A percentile compares a stretch with the other conserved stretches of the same genome.
These are phyloP conservation scores for Chara braunii DNA, from an alignment of 139 green algal genomes.

Conservation along the genomic window DNA sequence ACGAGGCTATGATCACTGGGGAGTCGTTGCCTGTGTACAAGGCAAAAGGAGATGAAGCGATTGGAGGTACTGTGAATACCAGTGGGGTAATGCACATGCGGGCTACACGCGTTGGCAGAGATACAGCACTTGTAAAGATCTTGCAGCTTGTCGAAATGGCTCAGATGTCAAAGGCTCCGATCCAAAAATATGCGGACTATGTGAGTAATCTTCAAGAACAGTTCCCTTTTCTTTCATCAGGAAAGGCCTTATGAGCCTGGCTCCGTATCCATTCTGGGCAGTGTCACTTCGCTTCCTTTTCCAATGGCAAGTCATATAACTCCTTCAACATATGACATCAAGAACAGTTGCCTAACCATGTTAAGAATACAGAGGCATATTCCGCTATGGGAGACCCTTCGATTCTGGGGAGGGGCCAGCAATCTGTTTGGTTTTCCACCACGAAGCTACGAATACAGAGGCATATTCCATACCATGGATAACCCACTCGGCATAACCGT, in stretches of 20 bases:
- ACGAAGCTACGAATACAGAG: no score
- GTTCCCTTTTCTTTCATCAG: neutral
- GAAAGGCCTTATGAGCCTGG: neutral
- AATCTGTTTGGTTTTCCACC: no score
- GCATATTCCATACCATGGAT: no score
- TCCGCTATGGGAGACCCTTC: no score
- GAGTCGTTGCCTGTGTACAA: constrained; percentile 74
- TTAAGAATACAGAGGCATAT: no score
- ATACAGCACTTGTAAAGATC: constrained; percentile 64
- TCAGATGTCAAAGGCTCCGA: constrained; percentile 91
- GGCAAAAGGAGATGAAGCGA: constrained; percentile 53
- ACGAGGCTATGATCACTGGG: constrained; percentile 96
- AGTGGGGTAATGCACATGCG: constrained; percentile 54
- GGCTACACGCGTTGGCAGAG: constrained; percentile 38
- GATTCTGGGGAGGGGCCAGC: no score
- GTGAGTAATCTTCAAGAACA: constrained; percentile 27
- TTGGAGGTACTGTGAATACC: constrained; percentile 87
- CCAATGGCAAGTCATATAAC: neutral
- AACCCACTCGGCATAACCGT: no score
- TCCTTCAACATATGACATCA: neutral
- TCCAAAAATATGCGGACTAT: constrained; percentile 58
- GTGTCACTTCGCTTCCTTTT: neutral
- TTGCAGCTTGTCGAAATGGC: constrained; percentile 86
- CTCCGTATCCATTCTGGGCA: no score
- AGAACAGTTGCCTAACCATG: no score